These are phyloP conservation scores for Cercospora zeina DNA, from an alignment of 2,329 filamentous ascomycete genomes.

Conservation along the genomic window DNA sequence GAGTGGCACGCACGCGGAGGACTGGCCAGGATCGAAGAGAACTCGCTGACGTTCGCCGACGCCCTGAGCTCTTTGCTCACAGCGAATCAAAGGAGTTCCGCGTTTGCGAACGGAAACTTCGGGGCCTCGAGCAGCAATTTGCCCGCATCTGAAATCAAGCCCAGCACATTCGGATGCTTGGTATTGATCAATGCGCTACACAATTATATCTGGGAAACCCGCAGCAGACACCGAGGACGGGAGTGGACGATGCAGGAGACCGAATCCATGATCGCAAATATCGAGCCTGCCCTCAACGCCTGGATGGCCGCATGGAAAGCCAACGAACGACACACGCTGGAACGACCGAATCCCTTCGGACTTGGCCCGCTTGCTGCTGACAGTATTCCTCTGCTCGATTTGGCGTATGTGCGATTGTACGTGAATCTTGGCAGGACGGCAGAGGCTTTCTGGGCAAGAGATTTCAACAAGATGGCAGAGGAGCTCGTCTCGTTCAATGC, in stretches of 20 bases:
- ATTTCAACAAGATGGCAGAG: conserved; percentile 88
- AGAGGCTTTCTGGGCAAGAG: conserved; percentile 89
- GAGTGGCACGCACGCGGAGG: conserved; percentile 79
- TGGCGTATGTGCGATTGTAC: conserved; percentile 89
- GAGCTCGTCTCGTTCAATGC: conserved; percentile 79
- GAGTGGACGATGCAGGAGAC: conserved; percentile 91
- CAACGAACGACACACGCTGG: conserved; percentile 79
- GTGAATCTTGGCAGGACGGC: conserved; percentile 91
- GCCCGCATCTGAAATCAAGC: conserved; percentile 59
- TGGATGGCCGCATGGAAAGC: conserved; percentile 93
- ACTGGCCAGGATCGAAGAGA: conserved; percentile 65
- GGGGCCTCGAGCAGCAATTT: conserved; percentile 24
- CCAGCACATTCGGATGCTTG: conserved; percentile 89
- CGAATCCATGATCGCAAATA: conserved; percentile 92
- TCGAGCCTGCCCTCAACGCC: conserved; percentile 87
- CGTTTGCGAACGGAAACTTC: conserved; percentile 31
- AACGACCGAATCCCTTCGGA: conserved; percentile 81
- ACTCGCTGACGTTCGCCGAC: conserved; percentile 74
- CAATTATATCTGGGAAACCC: conserved; percentile 98
- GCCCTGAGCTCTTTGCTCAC: conserved; percentile 79
- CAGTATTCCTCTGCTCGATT: conserved; percentile 83
- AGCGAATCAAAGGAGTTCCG: conserved; percentile 62
- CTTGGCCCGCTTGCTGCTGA: conserved; percentile 82
- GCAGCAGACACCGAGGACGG: conserved; percentile 83
- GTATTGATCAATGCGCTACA: conserved; percentile 92